These are phyloP conservation scores for Anthostomella pinea DNA, from an alignment of 2,329 filamentous ascomycete genomes.

Conservation along the genomic window DNA sequence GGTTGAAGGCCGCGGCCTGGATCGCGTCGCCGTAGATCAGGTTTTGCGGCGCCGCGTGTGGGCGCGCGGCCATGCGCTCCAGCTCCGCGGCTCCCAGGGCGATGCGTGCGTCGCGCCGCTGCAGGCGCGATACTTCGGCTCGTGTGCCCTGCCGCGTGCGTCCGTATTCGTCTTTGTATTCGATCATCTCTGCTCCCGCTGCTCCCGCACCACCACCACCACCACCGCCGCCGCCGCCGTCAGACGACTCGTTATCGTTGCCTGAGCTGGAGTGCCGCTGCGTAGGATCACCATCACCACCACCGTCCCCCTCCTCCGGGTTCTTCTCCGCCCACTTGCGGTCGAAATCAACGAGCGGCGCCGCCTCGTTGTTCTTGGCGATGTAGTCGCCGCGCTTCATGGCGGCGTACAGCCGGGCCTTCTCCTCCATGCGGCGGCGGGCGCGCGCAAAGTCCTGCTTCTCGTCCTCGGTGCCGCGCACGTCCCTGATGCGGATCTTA, in stretches of 20 bases:
- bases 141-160: slow-evolving; percentile 72
- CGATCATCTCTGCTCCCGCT: slow-evolving; percentile 63
- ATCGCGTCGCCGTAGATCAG: slow-evolving; percentile 85
- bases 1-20: slow-evolving; percentile 79
- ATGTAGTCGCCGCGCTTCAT: slow-evolving; percentile 88
- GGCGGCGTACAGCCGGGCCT: slow-evolving; percentile 81
- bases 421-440: slow-evolving; percentile 82
- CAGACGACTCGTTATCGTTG: slow-evolving; percentile 64
- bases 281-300: slow-evolving; percentile 32
- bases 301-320: slow-evolving; percentile 44
- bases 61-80: slow-evolving; percentile 67
- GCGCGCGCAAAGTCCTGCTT: slow-evolving; percentile 68
- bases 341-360: slow-evolving; percentile 87
- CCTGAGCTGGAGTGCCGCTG: slow-evolving; percentile 40
- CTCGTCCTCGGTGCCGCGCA: slow-evolving; percentile 57
- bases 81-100: slow-evolving; percentile 58
- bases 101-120: slow-evolving; percentile 52
- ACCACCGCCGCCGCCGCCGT: slow-evolving; percentile 40
- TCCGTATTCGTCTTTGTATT: slow-evolving; percentile 90
- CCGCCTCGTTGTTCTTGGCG: slow-evolving; percentile 60
- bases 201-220: slow-evolving; percentile 20
- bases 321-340: slow-evolving; percentile 84
- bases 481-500: slow-evolving; percentile 46
- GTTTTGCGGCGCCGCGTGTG: slow-evolving; percentile 54
- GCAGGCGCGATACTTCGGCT: slow-evolving; percentile 62